Evolutionary conservation across 345 rosid genomes (phyloP).

Genomic region (Hevea brasiliensis): DNA sequence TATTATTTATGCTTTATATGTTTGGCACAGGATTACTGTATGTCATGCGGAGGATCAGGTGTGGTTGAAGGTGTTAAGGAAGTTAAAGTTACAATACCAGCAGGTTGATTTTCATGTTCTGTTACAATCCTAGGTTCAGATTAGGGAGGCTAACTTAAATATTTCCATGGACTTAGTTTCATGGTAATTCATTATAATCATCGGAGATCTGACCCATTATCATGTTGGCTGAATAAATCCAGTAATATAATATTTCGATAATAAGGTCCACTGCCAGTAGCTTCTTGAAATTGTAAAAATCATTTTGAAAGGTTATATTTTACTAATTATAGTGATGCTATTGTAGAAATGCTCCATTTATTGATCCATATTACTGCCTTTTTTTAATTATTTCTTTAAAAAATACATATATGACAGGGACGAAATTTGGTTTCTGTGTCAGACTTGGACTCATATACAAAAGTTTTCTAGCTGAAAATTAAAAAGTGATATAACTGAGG

Average conservation of each 20-base stretch:
- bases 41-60: slow-evolving; percentile 75
- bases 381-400: background rate
- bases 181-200: background rate
- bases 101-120: slow-evolving; percentile 49
- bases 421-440: background rate
- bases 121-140: background rate
- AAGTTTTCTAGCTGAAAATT: background rate
- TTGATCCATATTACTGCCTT: background rate
- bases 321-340: background rate
- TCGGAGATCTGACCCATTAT: background rate
- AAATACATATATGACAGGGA: background rate
- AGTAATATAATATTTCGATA: background rate
- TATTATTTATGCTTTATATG: slow-evolving; percentile 6
- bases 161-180: slow-evolving; percentile 9
- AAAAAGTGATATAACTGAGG: background rate
- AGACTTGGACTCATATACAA: background rate
- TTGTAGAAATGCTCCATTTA: background rate
- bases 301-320: background rate
- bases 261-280: background rate
- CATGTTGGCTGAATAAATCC: slow-evolving; percentile 6
- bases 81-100: slow-evolving; percentile 68
- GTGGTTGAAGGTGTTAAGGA: slow-evolving; percentile 71
- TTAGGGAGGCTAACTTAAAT: slow-evolving; percentile 15
- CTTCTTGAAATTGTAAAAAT: background rate
- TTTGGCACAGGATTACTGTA: slow-evolving; percentile 63